Conservation (phyloP, 2,329 filamentous ascomycete genomes). For the Pseudogymnoascus sp. region DNA sequence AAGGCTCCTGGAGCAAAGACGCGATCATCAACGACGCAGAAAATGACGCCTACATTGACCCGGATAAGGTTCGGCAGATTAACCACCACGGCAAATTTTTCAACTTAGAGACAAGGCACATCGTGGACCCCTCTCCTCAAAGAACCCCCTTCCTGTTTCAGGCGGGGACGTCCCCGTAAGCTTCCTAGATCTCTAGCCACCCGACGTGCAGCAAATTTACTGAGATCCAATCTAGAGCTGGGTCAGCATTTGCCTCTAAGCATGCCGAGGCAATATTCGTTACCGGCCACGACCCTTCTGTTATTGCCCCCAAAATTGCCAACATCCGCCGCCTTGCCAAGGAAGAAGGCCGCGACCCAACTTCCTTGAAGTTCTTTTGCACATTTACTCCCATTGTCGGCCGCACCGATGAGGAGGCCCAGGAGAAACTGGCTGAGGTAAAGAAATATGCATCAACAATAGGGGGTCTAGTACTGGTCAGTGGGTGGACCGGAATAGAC, state of each 20-base stretch:
- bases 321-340: conserved; percentile 51
- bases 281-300: conserved; percentile 50
- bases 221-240: conserved; percentile 34
- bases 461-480: conserved; percentile 60
- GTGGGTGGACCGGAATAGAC: conserved; percentile 64
- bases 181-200: conserved; percentile 43
- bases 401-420: conserved; percentile 55
- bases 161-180: conserved; percentile 58
- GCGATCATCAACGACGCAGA: conserved; percentile 52
- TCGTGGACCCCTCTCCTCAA: conserved; percentile 58
- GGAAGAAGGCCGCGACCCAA: conserved; percentile 46
- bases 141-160: conserved; percentile 62
- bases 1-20: conserved; percentile 61
- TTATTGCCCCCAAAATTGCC: conserved; percentile 50
- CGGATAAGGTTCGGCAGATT: conserved; percentile 51
- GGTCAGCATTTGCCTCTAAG: conserved; percentile 57
- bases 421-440: conserved; percentile 53
- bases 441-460: conserved; percentile 53
- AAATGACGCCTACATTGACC: conserved; percentile 49
- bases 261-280: conserved; percentile 66
- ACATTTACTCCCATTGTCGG: conserved; percentile 59
- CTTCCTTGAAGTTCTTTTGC: conserved; percentile 57
- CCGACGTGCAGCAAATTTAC: conserved; percentile 51
- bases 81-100: conserved; percentile 58
- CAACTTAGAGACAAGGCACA: conserved; percentile 52